Percentiles rank a stretch among this genome's conserved stretches.
These are phyloP conservation scores for Phytophthora citrophthora DNA, from an alignment of 352 stramenopile genomes.

Conservation along the genomic window DNA sequence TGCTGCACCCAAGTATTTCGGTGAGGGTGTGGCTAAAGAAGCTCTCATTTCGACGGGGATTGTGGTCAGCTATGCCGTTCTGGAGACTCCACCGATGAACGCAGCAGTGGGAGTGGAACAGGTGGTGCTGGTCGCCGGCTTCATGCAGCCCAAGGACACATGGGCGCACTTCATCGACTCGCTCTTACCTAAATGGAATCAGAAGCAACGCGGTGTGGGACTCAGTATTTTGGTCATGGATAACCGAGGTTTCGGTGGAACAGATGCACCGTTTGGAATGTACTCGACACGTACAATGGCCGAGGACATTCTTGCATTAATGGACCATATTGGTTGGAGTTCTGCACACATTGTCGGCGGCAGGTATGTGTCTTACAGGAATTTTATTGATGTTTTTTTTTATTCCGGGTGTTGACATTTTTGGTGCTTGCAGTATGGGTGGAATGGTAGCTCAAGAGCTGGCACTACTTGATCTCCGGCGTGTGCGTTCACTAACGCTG, in stretches of 20 bases:
- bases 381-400: background rate
- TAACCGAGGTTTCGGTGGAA: constrained; percentile 63
- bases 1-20: constrained; percentile 49
- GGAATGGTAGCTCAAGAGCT: constrained; percentile 71
- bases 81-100: constrained; percentile 33
- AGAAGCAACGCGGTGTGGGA: constrained; percentile 29
- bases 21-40: constrained; percentile 18
- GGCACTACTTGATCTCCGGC: constrained; percentile 44
- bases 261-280: constrained; percentile 43
- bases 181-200: constrained; percentile 49
- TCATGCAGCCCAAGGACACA: constrained; percentile 61
- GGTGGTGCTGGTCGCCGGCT: constrained; percentile 62
- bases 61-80: constrained; percentile 56
- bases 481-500: constrained; percentile 58
- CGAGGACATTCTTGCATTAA: constrained; percentile 54
- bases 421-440: constrained; percentile 40
- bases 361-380: constrained; percentile 24
- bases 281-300: constrained; percentile 70
- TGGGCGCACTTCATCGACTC: constrained; percentile 59
- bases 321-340: constrained; percentile 67
- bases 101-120: constrained; percentile 41
- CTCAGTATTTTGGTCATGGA: constrained; percentile 62
- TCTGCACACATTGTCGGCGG: constrained; percentile 51
- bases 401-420: background rate
- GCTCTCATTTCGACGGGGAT: constrained; percentile 48